phyloP scores from a whole-genome alignment of 2,329 filamentous ascomycete genomes.

The Waltergamsia citrina region DNA sequence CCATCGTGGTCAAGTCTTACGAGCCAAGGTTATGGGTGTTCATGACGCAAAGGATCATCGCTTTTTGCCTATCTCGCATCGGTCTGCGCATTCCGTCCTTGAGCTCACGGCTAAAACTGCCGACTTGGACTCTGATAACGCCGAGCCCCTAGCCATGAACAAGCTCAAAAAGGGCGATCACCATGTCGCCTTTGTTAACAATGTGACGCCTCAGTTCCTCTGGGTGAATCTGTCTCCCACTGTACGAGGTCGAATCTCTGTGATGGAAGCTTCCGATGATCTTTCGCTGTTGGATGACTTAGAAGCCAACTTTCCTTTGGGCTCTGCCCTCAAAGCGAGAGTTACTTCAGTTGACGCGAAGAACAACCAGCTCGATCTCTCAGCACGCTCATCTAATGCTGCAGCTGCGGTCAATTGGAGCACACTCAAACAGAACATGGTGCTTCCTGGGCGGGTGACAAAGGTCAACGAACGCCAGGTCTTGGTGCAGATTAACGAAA shows the following conservation, averaged over 20 bases:
- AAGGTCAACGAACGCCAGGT: conserved; percentile 78
- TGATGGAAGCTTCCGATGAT: conserved; percentile 82
- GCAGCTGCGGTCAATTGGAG: conserved; percentile 50
- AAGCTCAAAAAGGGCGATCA: conserved; percentile 63
- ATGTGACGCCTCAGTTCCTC: conserved; percentile 65
- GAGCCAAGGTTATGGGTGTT: conserved; percentile 72
- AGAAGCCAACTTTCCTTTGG: conserved; percentile 73
- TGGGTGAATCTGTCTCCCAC: conserved; percentile 90
- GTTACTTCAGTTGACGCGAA: conserved; percentile 65
- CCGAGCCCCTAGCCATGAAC: conserved; percentile 55
- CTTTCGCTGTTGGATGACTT: conserved; percentile 69
- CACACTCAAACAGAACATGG: conserved; percentile 66
- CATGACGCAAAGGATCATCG: conserved; percentile 86
- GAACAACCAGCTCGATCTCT: conserved; percentile 72
- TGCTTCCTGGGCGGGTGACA: conserved; percentile 75
- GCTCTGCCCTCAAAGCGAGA: conserved; percentile 75
- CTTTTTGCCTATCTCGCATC: conserved; percentile 85
- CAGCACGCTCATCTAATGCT: conserved; percentile 54
- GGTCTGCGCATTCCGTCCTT: conserved; percentile 70
- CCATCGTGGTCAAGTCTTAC: conserved; percentile 58
- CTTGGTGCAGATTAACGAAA: conserved; percentile 76
- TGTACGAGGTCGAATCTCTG: conserved; percentile 72
- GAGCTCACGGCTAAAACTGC: conserved; percentile 78
- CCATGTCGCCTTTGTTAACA: conserved; percentile 84
- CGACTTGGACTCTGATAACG: conserved; percentile 40